Evolutionary conservation across 2,329 filamentous ascomycete species (phyloP), one percentile per base, ranked within the genome.

Genomic region (Colletotrichum australisinense): DNA sequence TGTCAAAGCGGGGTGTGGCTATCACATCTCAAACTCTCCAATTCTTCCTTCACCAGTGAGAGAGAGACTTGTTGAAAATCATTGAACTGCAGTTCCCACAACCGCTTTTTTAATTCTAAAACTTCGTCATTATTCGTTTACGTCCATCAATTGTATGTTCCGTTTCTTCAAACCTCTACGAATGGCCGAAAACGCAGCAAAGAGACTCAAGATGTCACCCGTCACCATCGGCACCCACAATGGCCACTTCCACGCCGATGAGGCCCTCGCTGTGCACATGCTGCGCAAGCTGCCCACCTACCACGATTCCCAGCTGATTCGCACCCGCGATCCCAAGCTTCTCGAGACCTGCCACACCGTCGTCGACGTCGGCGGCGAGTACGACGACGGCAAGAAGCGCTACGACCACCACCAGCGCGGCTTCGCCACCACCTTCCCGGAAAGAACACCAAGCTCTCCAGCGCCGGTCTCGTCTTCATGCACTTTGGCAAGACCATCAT

Each of bases 191-290:
- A 89, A 87, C 81, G 89, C 92, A 79, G 85, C 93, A 75, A 98
- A 98, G 86, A 93, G 94, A 83, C 86, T 97, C 82, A 98, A 97
- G 89, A 94, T 93, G 78, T 75, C 74, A 62, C 73, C 74, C 58
- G 65, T 75, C 88, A 90, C 73, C 78, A 97, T 98, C 81, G 97
- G 95, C 80, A 99, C 97, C 35, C 97, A 99, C 90, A 98, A 93
- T 86, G 97, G 97, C 78, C 95, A 98, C 88, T 99, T 99, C 89
- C 97, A 99, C 87, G 97, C 97, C 82, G 97, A 99, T 84, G 97
- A 99, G 87, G 96, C 97, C 74, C 91, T 99, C 56, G 97, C 97
- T 72, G 95, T 99, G 76, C 95, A 97, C 88, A 95, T 99, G 88
- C 93, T 99, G 78, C 95, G 95, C 76, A 90, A 93, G 70, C 93